Evolutionary conservation across 371 early-diverging fungal species (phyloP), one percentile per base, ranked within the genome.

Genomic region (Mortierella sp.): DNA sequence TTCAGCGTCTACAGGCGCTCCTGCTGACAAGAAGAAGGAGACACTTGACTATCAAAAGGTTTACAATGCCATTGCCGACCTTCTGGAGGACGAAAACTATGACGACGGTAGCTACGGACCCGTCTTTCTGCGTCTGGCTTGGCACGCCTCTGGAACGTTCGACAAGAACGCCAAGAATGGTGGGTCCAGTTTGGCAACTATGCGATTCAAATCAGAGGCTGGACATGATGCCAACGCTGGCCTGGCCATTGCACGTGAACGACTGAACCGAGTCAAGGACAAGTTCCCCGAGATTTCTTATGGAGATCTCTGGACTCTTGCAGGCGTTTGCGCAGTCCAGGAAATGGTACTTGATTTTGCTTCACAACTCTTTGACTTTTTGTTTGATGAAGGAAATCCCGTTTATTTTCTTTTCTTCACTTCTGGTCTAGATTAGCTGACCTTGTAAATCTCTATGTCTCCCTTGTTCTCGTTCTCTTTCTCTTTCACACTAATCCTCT

Each of bases 61-160:
- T 27, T 93, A 93, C 82, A 87, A 91, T 64, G 87, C 86, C 47
- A 93, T 93, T 71, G 93, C 93, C 5, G 87, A 85, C 26, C 63
- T 91, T 32, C 78, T 93, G 17, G 93, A 92, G 47, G 89, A 89
- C 34, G 68, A 89, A 58, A 83, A 90, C 78, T 94, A 93, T 63
- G 97, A 97, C 80, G 97, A 97, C 72, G 96, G 96, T 51, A 89
- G 89, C 26, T 86, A 89, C 72, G 96, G 92, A 3, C 96, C 96
- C 14, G 87, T 96, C n/a, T 84, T 97, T 47, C 78, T 96, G 28
- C 93, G 94, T 49, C 86, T 94, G n/a, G 95, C 96, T 4, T 95
- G 95, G 96, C 97, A 97, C 81, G 86, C 94, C 2, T 86, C 95
- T 44, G 97, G 97, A 26, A 97, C 97, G 23, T 96, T 87, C 75